Percentiles rank a stretch among this genome's conserved stretches.
Conservation (phyloP, 495 filamentous ascomycete species). For the Trichoderma asperelloides region DNA sequence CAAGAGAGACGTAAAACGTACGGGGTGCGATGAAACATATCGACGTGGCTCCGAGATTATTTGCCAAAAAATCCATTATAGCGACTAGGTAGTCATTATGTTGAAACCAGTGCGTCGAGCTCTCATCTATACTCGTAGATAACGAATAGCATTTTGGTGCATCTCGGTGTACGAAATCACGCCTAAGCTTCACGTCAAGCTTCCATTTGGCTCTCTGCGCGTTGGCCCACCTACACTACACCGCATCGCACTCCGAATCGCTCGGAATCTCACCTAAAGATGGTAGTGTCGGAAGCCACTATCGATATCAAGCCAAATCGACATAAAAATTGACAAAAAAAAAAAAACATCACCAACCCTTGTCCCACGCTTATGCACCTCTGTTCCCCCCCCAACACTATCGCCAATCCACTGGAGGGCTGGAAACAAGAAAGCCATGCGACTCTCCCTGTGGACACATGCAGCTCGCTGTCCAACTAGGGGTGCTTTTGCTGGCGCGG, state of each 20-base stretch:
- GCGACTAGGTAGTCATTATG: too few species aligned
- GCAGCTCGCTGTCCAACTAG: neutral
- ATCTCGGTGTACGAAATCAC: neutral
- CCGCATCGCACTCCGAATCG: too few species aligned
- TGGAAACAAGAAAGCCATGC: neutral
- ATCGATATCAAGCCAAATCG: neutral
- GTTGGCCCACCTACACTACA: too few species aligned
- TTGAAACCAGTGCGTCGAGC: neutral
- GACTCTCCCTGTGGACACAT: neutral
- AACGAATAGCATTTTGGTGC: too few species aligned
- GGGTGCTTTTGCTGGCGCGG: neutral
- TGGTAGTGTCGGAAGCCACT: neutral
- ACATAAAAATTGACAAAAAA: neutral
- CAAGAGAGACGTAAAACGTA: neutral
- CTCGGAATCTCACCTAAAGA: neutral
- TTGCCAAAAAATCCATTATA: too few species aligned
- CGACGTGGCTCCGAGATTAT: too few species aligned
- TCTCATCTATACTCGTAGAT: neutral
- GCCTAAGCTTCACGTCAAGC: neutral
- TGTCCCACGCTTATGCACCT: conserved; percentile 8
- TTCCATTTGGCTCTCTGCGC: neutral
- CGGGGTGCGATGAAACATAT: too few species aligned
- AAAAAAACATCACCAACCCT: neutral
- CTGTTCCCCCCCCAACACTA: neutral
- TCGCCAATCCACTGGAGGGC: neutral